Conservation (phyloP, 441 rosid species). For the Bruguiera hainesii region DNA sequence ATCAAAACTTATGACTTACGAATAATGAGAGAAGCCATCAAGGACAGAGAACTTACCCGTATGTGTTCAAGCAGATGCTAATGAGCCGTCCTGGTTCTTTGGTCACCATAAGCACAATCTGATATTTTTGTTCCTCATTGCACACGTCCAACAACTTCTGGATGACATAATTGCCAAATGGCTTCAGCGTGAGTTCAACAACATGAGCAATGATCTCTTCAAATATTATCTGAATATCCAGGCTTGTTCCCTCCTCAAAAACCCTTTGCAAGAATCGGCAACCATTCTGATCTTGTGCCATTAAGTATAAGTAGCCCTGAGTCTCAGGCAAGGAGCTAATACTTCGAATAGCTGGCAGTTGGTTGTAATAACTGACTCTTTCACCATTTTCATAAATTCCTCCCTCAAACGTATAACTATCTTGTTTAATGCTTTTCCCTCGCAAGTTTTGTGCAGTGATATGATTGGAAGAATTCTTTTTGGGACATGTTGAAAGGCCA, state of each 20-base stretch:
- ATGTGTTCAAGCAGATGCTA: constrained; percentile 60
- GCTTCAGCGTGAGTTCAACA: constrained; percentile 60
- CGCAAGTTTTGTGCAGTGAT: constrained; percentile 17
- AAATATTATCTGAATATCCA: constrained; percentile 40
- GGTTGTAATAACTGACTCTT: constrained; percentile 3
- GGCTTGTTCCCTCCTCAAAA: constrained; percentile 56
- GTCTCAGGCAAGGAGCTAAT: constrained; percentile 42
- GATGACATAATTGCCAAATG: constrained; percentile 75
- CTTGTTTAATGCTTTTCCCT: constrained; percentile 26
- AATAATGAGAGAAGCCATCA: background rate
- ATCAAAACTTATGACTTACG: background rate
- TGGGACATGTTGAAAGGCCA: constrained; percentile 21
- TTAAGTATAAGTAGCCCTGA: constrained; percentile 43
- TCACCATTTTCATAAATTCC: constrained; percentile 23
- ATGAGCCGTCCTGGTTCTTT: constrained; percentile 50
- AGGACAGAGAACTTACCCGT: constrained; percentile 51
- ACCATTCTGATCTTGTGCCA: constrained; percentile 79
- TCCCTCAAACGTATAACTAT: constrained; percentile 19
- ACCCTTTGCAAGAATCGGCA: constrained; percentile 63
- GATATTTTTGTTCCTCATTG: constrained; percentile 52
- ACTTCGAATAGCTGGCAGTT: constrained; percentile 24
- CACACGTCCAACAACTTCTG: constrained; percentile 71
- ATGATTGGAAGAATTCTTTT: constrained; percentile 29
- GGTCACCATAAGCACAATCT: constrained; percentile 45
- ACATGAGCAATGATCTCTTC: constrained; percentile 46